Evolutionary conservation across 768 basidiomycete genomes (phyloP).

Genomic region (Termitomyces sp.): DNA sequence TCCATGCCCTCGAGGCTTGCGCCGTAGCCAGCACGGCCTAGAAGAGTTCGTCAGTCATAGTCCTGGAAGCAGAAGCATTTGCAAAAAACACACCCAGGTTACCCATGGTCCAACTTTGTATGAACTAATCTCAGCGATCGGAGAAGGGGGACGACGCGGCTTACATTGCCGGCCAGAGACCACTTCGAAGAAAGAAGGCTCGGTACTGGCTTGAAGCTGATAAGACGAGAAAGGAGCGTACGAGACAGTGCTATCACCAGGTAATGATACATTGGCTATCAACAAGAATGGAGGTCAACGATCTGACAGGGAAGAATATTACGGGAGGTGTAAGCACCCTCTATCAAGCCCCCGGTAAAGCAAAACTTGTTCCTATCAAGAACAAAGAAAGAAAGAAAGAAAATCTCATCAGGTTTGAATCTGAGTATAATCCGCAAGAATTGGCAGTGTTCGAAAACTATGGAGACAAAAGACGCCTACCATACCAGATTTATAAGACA

Average conservation of each 20-base stretch:
- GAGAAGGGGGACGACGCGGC: constrained; percentile 3
- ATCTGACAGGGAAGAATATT: background rate
- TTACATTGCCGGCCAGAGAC: constrained; percentile 37
- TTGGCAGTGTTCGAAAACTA: background rate
- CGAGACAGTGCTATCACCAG: constrained; percentile 25
- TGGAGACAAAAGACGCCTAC: constrained; percentile 25
- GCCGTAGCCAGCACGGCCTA: constrained; percentile 67
- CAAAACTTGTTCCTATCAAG: constrained; percentile 52
- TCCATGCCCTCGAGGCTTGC: constrained; percentile 64
- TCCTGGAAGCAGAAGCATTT: background rate
- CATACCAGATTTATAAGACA: constrained; percentile 58
- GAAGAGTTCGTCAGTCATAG: constrained; percentile 23
- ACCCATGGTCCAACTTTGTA: constrained; percentile 36
- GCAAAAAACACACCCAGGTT: constrained; percentile 36
- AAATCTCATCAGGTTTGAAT: background rate
- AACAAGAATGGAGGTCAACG: background rate
- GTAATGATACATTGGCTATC: constrained; percentile 26
- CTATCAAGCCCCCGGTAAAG: constrained; percentile 75
- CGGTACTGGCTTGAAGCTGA: background rate
- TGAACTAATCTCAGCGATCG: constrained; percentile 11
- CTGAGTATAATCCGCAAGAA: constrained; percentile 20
- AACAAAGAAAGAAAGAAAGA: background rate
- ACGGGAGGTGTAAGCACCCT: constrained; percentile 22
- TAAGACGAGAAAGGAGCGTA: constrained; percentile 15
- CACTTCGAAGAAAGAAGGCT: constrained; percentile 15